phyloP scores from a whole-genome alignment of 306 rosid genomes.

The Lotus japonicus region DNA sequence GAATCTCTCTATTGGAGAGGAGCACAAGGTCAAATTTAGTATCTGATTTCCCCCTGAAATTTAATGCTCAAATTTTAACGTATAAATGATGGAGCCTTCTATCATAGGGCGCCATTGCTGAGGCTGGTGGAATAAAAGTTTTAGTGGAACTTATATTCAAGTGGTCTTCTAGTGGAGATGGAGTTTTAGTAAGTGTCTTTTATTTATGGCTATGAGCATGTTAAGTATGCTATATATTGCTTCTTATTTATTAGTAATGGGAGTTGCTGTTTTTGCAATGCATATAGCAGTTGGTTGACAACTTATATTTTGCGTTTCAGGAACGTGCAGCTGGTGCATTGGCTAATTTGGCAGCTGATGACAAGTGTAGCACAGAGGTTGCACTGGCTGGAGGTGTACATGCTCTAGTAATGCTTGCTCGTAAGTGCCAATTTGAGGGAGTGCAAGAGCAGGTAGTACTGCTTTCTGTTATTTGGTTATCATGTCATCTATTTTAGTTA shows the following conservation, averaged over 20 bases:
- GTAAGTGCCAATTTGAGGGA: constrained; percentile 93
- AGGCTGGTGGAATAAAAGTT: constrained; percentile 97
- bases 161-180: constrained; percentile 96
- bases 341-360: constrained; percentile 99
- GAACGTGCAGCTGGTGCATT: constrained; percentile 99
- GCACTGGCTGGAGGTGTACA: constrained; percentile 97
- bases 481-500: too few relatives aligned
- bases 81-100: constrained; percentile 24
- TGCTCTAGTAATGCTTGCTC: constrained; percentile 99
- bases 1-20: constrained; percentile 99
- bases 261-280: constrained; percentile 16
- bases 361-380: constrained; percentile 97
- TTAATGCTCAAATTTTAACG: constrained; percentile 16
- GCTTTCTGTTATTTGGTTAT: constrained; percentile 11
- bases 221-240: constrained; percentile 11
- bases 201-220: constrained; percentile 10
- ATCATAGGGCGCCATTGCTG: constrained; percentile 87
- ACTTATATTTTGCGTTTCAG: constrained; percentile 35
- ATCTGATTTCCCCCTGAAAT: constrained; percentile 7
- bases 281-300: neutral
- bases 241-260: constrained; percentile 12
- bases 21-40: constrained; percentile 71
- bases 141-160: constrained; percentile 96
- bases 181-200: constrained; percentile 76
- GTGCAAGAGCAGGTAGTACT: constrained; percentile 97